A percentile compares a stretch with the other conserved stretches of the same genome.
phyloP scores from a whole-genome alignment of 1,284 basidiomycete species.

The Moesziomyces aphidis region DNA sequence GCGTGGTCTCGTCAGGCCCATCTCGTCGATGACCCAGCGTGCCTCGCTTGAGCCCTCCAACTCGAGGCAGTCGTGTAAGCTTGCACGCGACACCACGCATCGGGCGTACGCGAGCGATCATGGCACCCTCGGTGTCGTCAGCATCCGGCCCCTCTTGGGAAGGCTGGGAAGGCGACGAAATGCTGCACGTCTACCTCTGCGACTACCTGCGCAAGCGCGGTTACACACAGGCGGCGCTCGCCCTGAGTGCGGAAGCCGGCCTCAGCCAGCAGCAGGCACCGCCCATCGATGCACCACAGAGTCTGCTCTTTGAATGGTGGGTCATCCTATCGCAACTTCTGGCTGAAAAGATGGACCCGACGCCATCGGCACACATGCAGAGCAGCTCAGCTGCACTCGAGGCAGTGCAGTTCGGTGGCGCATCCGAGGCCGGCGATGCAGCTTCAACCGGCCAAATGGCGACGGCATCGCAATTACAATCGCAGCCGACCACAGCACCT shows the following conservation, averaged over 20 bases:
- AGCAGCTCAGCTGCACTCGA: background rate
- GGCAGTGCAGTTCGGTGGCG: too few relatives aligned
- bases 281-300: conserved; percentile 46
- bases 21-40: background rate
- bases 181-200: conserved; percentile 49
- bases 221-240: conserved; percentile 23
- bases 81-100: background rate
- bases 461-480: too few relatives aligned
- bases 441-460: too few relatives aligned
- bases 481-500: too few relatives aligned
- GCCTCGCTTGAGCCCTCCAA: background rate
- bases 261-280: conserved; percentile 18
- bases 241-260: conserved; percentile 26
- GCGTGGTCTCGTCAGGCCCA: background rate
- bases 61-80: background rate
- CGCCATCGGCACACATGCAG: background rate
- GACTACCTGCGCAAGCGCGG: conserved; percentile 45
- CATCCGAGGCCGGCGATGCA: too few relatives aligned
- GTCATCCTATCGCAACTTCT: conserved; percentile 45
- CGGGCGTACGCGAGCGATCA: background rate
- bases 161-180: conserved; percentile 42
- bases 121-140: background rate
- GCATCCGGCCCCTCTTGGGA: conserved; percentile 7
- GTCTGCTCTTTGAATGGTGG: conserved; percentile 49
- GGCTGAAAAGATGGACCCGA: conserved; percentile 8